Evolutionary conservation across 2,329 filamentous ascomycete genomes (phyloP).

Genomic region (Fusarium redolens): DNA sequence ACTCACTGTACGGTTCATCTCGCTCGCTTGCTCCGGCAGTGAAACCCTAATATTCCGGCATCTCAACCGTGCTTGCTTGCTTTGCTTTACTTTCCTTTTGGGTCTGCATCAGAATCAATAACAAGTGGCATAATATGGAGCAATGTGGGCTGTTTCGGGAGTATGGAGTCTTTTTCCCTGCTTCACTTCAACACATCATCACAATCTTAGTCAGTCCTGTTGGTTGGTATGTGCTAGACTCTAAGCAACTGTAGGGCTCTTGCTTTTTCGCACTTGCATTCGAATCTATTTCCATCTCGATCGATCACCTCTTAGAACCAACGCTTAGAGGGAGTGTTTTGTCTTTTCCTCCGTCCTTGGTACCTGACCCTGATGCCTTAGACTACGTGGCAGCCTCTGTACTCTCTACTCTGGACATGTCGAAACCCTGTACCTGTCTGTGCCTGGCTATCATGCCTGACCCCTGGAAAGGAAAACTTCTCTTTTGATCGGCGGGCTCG

Average conservation of each 20-base stretch:
- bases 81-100: neutral
- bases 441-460: slow-evolving; percentile 20
- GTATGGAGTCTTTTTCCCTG: slow-evolving; percentile 33
- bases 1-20: neutral
- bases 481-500: slow-evolving; percentile 29
- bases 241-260: neutral
- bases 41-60: slow-evolving; percentile 31
- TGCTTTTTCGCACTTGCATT: slow-evolving; percentile 4
- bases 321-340: neutral
- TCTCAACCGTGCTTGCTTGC: neutral
- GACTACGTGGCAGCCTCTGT: slow-evolving; percentile 24
- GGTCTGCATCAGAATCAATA: slow-evolving; percentile 20
- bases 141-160: slow-evolving; percentile 35
- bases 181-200: slow-evolving; percentile 1
- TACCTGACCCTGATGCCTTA: neutral
- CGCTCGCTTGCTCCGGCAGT: slow-evolving; percentile 34
- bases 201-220: neutral
- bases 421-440: slow-evolving; percentile 15
- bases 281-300: slow-evolving; percentile 11
- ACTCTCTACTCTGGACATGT: neutral
- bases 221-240: neutral
- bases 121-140: slow-evolving; percentile 17
- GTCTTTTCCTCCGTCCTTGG: slow-evolving; percentile 6
- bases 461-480: slow-evolving; percentile 14
- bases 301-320: slow-evolving; percentile 4